phyloP scores from a whole-genome alignment of 768 basidiomycete genomes.

The Hygrocybe coccinea region DNA sequence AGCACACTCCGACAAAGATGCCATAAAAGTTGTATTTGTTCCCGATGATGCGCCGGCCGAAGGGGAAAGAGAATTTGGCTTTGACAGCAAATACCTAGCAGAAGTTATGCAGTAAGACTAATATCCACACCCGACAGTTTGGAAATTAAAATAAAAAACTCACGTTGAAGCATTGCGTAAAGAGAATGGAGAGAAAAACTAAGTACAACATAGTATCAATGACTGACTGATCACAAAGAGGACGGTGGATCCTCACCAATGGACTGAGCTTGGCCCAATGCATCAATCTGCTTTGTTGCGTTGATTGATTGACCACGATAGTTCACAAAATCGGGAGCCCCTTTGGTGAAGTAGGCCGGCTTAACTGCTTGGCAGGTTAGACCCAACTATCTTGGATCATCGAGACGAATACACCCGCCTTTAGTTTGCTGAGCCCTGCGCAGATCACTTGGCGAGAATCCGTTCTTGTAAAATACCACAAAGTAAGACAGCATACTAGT shows the following conservation, averaged over 20 bases:
- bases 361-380: neutral
- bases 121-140: neutral
- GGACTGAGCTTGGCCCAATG: slow-evolving; percentile 56
- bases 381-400: neutral
- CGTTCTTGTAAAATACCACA: slow-evolving; percentile 58
- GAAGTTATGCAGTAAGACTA: neutral
- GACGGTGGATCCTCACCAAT: slow-evolving; percentile 37
- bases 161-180: slow-evolving; percentile 66
- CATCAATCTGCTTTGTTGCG: slow-evolving; percentile 50
- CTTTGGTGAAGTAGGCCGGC: slow-evolving; percentile 44
- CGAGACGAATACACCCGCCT: slow-evolving; percentile 21
- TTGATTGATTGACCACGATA: slow-evolving; percentile 43
- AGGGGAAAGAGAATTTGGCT: slow-evolving; percentile 59
- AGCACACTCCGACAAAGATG: slow-evolving; percentile 54
- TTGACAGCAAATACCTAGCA: slow-evolving; percentile 60
- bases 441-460: slow-evolving; percentile 58
- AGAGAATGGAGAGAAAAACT: slow-evolving; percentile 64
- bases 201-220: neutral
- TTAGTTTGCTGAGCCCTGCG: slow-evolving; percentile 42
- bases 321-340: slow-evolving; percentile 54
- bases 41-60: slow-evolving; percentile 49
- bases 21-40: slow-evolving; percentile 65
- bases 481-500: slow-evolving; percentile 58
- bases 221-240: neutral
- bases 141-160: slow-evolving; percentile 8